Base-by-base conservation (phyloP, 2,329 filamentous ascomycete species). In the Ustulina deusta region DNA sequence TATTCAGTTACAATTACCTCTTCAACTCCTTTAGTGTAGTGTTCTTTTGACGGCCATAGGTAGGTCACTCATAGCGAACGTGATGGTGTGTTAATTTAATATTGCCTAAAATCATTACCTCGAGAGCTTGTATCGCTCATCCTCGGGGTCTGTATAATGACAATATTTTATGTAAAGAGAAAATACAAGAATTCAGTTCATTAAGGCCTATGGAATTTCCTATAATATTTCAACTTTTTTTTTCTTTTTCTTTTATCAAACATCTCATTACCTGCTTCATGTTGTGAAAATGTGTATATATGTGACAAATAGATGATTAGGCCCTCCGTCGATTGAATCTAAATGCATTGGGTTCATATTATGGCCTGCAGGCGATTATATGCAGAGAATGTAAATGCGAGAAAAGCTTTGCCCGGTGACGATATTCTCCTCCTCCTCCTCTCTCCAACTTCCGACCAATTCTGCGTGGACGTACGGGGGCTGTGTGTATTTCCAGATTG, bases 341-440 rank as follows among this genome's bases (percentile, higher is more conserved):
- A 61, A 52, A 52, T 44, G 46, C 22, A 52, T 38, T 15, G 13
- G 27, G 25, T 52, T 29, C 9, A 42, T 60, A 60, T 48, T 38
- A 63, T 49, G 29, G 25, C 58, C 13, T 7, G 22, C 15, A 11
- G 49, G 38, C 40, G 54, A 36, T 13, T 56, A 61, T 61, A 63
- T 63, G 51, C 60, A 63, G 42, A n/a, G 51, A 56, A 48, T 22
- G 51, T 62, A 36, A 3, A 46, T 62, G 48, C 22, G 15, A 36
- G 38, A 20, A 27, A 36, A 32, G 2, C 5, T 34, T 25, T 46
- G 27, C 17, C 5, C 17, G 32, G 17, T 27, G 4, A 25, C 3
- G 4, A 38, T 5, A 15, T 48, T n/a, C 17, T 3, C 10, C 38
- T 0, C 1, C 27, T 34, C 5, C 17, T 27, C 17, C 5, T 36